A percentile compares a stretch with the other conserved stretches of the same genome.
Conservation (phyloP, 2,329 filamentous ascomycete species). For the Penicillium sp. region DNA sequence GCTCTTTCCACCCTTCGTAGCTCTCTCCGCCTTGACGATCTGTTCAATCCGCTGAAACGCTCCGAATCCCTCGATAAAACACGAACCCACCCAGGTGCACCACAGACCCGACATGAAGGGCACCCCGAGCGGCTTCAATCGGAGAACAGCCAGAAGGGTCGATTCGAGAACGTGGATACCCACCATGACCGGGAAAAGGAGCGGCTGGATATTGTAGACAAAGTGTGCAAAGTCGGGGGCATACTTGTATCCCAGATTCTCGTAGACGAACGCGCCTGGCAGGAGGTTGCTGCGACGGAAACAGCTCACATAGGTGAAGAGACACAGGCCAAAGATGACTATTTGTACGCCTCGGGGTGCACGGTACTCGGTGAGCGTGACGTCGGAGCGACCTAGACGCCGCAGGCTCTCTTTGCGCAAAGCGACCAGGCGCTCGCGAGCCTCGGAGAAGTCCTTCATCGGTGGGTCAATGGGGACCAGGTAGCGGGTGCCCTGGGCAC, state of each 20-base stretch:
- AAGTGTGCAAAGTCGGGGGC: conserved; percentile 57
- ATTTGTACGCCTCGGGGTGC: conserved; percentile 51
- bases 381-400: conserved; percentile 57
- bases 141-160: conserved; percentile 43
- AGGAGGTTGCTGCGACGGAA: conserved; percentile 50
- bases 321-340: conserved; percentile 53
- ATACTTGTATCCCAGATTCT: conserved; percentile 44
- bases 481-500: conserved; percentile 45
- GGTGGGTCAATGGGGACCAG: conserved; percentile 65
- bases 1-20: conserved; percentile 28
- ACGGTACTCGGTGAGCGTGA: conserved; percentile 51
- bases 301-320: conserved; percentile 53
- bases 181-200: conserved; percentile 57
- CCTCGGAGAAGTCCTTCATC: conserved; percentile 63
- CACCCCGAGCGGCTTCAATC: conserved; percentile 51
- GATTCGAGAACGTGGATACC: conserved; percentile 63
- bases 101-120: conserved; percentile 47
- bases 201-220: conserved; percentile 56
- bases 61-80: conserved; percentile 52
- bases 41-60: conserved; percentile 46
- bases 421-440: conserved; percentile 65
- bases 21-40: conserved; percentile 41
- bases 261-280: conserved; percentile 50
- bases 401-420: conserved; percentile 62
- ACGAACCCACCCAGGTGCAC: conserved; percentile 52